phyloP scores from a whole-genome alignment of 2,329 filamentous ascomycete genomes.

The Stemphylium beticola region DNA sequence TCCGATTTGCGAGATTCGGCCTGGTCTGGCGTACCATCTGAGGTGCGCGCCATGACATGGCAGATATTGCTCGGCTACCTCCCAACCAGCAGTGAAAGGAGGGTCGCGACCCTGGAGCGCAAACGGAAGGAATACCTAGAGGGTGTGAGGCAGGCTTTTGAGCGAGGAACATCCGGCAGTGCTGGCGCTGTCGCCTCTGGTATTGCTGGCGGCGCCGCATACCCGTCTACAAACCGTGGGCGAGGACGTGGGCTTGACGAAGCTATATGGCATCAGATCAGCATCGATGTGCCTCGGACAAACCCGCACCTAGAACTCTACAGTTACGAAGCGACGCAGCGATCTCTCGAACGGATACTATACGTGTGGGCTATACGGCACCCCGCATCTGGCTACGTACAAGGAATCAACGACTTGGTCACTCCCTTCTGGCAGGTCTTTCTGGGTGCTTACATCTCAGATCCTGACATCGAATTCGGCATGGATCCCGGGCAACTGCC shows the following conservation, averaged over 20 bases:
- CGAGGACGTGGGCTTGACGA: slow-evolving; percentile 84
- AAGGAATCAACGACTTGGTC: slow-evolving; percentile 97
- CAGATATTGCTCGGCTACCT: slow-evolving; percentile 93
- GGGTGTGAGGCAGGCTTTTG: slow-evolving; percentile 75
- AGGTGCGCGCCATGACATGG: slow-evolving; percentile 99
- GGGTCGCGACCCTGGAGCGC: slow-evolving; percentile 86
- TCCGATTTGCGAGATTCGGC: slow-evolving; percentile 82
- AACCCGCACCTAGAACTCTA: slow-evolving; percentile 96
- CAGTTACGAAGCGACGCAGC: slow-evolving; percentile 92
- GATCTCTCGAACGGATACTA: slow-evolving; percentile 90
- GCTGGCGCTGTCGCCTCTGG: slow-evolving; percentile 58
- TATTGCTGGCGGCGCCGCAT: slow-evolving; percentile 53
- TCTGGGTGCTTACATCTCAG: slow-evolving; percentile 91
- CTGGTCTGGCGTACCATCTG: slow-evolving; percentile 93
- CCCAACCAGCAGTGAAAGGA: slow-evolving; percentile 92
- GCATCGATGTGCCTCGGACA: slow-evolving; percentile 94
- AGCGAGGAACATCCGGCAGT: slow-evolving; percentile 56
- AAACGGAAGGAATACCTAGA: slow-evolving; percentile 98
- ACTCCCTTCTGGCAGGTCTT: slow-evolving; percentile 99
- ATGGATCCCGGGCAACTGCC: slow-evolving; percentile 98
- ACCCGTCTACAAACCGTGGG: slow-evolving; percentile 59
- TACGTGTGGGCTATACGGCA: slow-evolving; percentile 98
- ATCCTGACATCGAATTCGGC: slow-evolving; percentile 86
- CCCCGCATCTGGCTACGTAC: slow-evolving; percentile 95
- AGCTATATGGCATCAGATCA: slow-evolving; percentile 99